Base-by-base conservation (phyloP, 768 basidiomycete genomes). In the Solioccasus polychromus region DNA sequence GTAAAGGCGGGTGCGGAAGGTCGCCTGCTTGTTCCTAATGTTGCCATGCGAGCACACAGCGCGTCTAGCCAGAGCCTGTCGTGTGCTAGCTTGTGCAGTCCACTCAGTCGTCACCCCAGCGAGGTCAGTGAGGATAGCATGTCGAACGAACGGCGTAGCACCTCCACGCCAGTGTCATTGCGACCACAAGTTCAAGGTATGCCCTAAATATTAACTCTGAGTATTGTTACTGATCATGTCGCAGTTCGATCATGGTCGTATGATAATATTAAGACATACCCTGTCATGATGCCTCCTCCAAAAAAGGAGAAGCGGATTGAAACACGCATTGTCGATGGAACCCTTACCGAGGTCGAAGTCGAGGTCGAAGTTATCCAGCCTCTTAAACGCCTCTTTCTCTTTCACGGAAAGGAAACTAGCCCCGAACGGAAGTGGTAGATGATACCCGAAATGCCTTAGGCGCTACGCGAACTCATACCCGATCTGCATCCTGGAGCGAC, bases 221-320 rank as follows among this genome's bases (percentile, higher is more conserved):
- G 12, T 57, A 18, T 20, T 30, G 9, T 44, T 23, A 8, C 59
- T 51, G 26, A 60, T 31, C 0, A 7, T 17, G n/a, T 24, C 37
- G 32, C 46, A 86, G 85, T 69, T 11, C 82, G 83, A 23, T 80
- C 86, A 3, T 87, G 83, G 85, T 86, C 85, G 2, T 88, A 87
- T 56, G 84, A 86, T 55, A 83, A 83, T 52, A 63, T 85, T 50
- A 76, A 74, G 59, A 85, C 81, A 3, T 88, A 88, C 53, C 79
- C 82, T 14, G 68, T 79, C 48, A 71, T 65, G 64, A 62, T 61
- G 48, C 66, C 76, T 29, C 78, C 76, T n/a, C 67, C 71, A 35
- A 74, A 74, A 67, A 82, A 71, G 61, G 78, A 80, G 68, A 68
- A 68, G 51, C 71, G 71, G 40, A 61, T 71, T 20, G 77, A 77